Base-by-base conservation (phyloP, 2,329 filamentous ascomycete species). In the Talaromyces sp. region DNA sequence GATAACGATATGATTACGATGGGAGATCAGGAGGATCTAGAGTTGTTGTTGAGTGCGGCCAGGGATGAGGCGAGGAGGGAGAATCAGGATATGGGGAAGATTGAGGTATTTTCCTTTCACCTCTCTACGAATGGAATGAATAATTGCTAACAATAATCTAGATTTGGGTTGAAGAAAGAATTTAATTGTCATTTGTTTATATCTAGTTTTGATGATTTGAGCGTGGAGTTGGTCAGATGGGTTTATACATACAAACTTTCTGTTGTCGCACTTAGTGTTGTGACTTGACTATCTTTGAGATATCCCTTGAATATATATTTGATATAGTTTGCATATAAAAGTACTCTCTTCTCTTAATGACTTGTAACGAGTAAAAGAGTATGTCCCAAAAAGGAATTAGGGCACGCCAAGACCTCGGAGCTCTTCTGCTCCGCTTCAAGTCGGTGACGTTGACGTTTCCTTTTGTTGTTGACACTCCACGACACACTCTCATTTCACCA, bases 1-100 rank as follows among this genome's bases (percentile, higher is more conserved):
- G 84, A 89, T 64, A 91, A 90, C 2, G 94, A 98, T 74, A 94
- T 97, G 91, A 96, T 99, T 74, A 97, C 94, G 36, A 90, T 99
- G 87, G 93, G 91, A 34, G 95, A 99, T 77, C 92, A 97, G 77
- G 95, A 99, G 73, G 95, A 99, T 80, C 80, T 97, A 68, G 93
- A 98, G 60, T 91, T 97, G 88, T 88, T 92, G 31, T 84, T 98
- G 63, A 85, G 86, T 76, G 85, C 83, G 56, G 88, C 89, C 6
- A 91, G 88, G 77, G 85, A 85, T 59, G 80, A 82, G 66, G 93
- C 91, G 58, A 87, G 84, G 79, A 91, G 86, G 77, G 90, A 94
- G 75, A 86, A 88, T 72, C 84, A 85, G 68, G 93, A 96, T 68
- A 90, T 93, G 82, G 93, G 91, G 61, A 97, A 97, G 85, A 88